These are phyloP conservation scores for Halteria grandinella DNA, from an alignment of 73 alveolate genomes.

Conservation along the genomic window DNA sequence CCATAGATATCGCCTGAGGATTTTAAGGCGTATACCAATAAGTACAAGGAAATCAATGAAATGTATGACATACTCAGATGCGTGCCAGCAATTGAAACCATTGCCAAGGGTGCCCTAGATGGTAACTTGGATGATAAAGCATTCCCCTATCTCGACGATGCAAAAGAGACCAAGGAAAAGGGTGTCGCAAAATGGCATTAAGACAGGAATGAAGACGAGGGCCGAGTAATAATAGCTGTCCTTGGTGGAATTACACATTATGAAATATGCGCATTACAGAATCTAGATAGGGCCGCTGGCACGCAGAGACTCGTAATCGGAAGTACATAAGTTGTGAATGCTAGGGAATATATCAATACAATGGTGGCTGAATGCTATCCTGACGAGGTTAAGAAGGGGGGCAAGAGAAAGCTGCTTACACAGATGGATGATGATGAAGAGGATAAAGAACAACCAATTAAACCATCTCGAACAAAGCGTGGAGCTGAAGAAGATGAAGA, in stretches of 20 bases:
- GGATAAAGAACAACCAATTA: conserved; percentile 7
- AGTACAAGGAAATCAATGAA: conserved; percentile 23
- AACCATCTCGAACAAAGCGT: too few relatives aligned
- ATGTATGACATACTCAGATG: conserved; percentile 46
- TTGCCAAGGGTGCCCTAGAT: conserved; percentile 10
- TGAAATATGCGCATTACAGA: conserved; percentile 31
- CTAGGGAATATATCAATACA: conserved; percentile 28
- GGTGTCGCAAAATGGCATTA: conserved; percentile 26
- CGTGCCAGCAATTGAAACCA: conserved; percentile 17
- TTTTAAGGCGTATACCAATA: conserved; percentile 29
- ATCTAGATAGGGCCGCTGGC: conserved; percentile 20
- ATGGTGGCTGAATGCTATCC: background rate
- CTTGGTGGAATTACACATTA: conserved; percentile 50
- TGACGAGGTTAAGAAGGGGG: background rate
- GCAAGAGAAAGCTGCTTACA: conserved; percentile 21
- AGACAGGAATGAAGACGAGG: background rate
- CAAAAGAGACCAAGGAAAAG: background rate
- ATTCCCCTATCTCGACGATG: conserved; percentile 37
- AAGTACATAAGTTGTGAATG: conserved; percentile 14
- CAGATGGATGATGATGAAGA: conserved; percentile 37
- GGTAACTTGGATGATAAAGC: background rate
- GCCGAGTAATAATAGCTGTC: conserved; percentile 11
- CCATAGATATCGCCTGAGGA: conserved; percentile 1
- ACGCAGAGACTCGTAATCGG: conserved; percentile 10
- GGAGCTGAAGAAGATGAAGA: background rate